Conservation (phyloP, 768 basidiomycete species). For the Lenzites betulinus region DNA sequence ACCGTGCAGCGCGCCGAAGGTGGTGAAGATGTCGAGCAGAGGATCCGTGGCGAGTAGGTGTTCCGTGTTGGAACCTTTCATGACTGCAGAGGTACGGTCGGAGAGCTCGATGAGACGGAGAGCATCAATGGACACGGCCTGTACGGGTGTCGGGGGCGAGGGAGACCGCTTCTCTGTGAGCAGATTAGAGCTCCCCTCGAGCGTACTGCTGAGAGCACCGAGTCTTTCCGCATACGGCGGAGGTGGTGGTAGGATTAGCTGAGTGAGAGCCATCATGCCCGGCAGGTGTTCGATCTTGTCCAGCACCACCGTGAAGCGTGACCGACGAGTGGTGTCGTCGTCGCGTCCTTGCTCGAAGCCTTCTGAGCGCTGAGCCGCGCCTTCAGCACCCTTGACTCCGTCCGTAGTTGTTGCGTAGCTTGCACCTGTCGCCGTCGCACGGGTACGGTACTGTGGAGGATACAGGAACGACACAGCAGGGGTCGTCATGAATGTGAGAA, state of each 20-base stretch:
- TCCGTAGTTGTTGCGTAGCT: slow-evolving; percentile 47
- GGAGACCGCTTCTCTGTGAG: slow-evolving; percentile 4
- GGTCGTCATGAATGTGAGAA: slow-evolving; percentile 85
- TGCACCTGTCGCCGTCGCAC: slow-evolving; percentile 47
- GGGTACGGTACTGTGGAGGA: slow-evolving; percentile 60
- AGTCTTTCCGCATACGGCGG: slow-evolving; percentile 15
- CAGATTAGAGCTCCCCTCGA: background rate
- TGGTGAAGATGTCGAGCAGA: slow-evolving; percentile 69
- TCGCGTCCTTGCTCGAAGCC: slow-evolving; percentile 9
- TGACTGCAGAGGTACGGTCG: slow-evolving; percentile 64
- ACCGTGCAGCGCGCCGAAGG: slow-evolving; percentile 73
- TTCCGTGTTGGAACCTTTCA: slow-evolving; percentile 66
- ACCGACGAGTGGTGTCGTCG: slow-evolving; percentile 41
- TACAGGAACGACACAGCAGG: slow-evolving; percentile 70
- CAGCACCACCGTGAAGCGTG: slow-evolving; percentile 80
- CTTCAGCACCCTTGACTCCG: slow-evolving; percentile 38
- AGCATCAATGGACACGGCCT: slow-evolving; percentile 61
- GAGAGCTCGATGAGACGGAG: slow-evolving; percentile 85
- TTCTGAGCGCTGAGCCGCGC: background rate
- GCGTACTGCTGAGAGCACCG: background rate
- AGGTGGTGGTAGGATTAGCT: slow-evolving; percentile 63
- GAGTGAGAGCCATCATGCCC: slow-evolving; percentile 85
- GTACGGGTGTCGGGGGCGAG: background rate
- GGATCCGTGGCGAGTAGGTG: slow-evolving; percentile 73
- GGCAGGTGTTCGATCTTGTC: slow-evolving; percentile 90